phyloP scores from a whole-genome alignment of 140 eudicot genomes.

The Anethum foeniculum region DNA sequence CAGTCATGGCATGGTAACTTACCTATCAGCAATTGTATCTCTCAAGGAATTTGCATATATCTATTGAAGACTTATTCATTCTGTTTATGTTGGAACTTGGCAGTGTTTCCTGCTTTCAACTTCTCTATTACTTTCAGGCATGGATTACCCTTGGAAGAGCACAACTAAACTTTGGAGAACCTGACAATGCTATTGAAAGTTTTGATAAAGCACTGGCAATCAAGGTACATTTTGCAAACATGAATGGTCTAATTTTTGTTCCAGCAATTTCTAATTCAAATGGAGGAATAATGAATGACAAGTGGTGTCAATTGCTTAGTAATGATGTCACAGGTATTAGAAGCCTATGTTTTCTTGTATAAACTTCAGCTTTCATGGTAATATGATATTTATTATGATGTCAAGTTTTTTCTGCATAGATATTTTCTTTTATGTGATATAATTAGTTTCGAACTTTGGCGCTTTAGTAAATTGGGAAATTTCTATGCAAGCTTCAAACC shows the following conservation, averaged over 20 bases:
- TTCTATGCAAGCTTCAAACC: neutral
- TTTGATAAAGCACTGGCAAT: constrained; percentile 72
- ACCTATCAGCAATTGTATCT: neutral
- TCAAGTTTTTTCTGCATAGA: neutral
- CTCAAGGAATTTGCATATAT: neutral
- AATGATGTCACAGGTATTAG: neutral
- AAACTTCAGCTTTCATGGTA: neutral
- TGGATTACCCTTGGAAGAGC: constrained; percentile 95
- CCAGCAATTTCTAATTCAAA: neutral
- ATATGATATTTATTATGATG: neutral
- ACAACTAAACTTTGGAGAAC: constrained; percentile 88
- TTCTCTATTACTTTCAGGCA: constrained; percentile 32
- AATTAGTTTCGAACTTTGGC: neutral
- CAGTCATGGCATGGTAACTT: neutral
- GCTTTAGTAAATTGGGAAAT: neutral
- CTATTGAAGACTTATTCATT: neutral
- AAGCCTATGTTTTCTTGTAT: neutral
- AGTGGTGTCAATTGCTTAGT: neutral
- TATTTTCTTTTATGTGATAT: neutral
- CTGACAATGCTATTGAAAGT: constrained; percentile 71
- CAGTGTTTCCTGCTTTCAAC: neutral
- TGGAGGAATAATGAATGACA: neutral
- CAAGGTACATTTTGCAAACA: constrained; percentile 38
- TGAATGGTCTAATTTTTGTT: neutral
- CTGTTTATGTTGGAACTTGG: neutral